phyloP scores from a whole-genome alignment of 2,329 filamentous ascomycete genomes.

The Coniochaeta pulveracea region DNA sequence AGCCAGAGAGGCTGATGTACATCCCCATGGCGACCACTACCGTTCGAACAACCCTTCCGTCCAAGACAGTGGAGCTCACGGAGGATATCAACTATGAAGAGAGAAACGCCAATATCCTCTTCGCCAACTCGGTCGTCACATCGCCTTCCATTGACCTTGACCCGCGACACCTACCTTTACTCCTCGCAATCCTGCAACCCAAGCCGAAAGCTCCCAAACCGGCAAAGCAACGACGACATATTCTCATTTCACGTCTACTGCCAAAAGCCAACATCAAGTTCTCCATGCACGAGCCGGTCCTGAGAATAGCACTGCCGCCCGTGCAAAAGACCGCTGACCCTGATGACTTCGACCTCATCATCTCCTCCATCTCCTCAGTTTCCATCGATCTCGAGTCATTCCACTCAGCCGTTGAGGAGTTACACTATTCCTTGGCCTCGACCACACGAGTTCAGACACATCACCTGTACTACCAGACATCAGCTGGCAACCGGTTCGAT shows the following conservation, averaged over 20 bases:
- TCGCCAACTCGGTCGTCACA: constrained; percentile 91
- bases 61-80: constrained; percentile 79
- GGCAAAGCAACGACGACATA: constrained; percentile 41
- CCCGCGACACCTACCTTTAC: constrained; percentile 78
- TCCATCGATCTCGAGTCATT: constrained; percentile 91
- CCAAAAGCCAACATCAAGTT: constrained; percentile 93
- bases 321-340: constrained; percentile 52
- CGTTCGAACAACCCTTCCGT: constrained; percentile 84
- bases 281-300: constrained; percentile 90
- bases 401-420: constrained; percentile 73
- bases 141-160: constrained; percentile 91
- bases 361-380: constrained; percentile 88
- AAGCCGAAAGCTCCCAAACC: constrained; percentile 29
- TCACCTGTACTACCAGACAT: constrained; percentile 88
- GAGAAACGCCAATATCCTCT: constrained; percentile 89
- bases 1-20: constrained; percentile 79
- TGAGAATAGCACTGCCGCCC: constrained; percentile 79
- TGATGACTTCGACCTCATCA: constrained; percentile 88
- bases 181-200: constrained; percentile 63
- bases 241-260: constrained; percentile 77
- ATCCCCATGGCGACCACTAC: constrained; percentile 96
- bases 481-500: constrained; percentile 71
- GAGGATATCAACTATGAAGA: constrained; percentile 64
- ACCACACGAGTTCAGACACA: constrained; percentile 77
- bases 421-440: constrained; percentile 78